Evolutionary conservation across 2,329 filamentous ascomycete genomes (phyloP), one percentile per base, ranked within the genome.

Genomic region (Cladosporium halotolerans): DNA sequence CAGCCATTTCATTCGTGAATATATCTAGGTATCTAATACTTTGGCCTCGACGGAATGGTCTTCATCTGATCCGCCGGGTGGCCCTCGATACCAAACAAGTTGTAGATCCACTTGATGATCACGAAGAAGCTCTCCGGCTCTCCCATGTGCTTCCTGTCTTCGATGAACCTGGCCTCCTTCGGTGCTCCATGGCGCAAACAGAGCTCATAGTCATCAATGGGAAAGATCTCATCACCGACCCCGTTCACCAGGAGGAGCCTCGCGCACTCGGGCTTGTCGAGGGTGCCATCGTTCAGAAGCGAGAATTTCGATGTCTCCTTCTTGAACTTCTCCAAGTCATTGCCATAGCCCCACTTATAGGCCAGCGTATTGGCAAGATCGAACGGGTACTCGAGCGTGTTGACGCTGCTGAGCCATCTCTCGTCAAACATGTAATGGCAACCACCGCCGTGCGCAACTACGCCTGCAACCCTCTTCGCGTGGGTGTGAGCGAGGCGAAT

Each of bases 201-300:
- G 39, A 82, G 64, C 58, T 79, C 78, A 53, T 79, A 78, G 59
- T 83, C 80, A 59, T 83, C 80, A 43, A 83, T 79, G 0, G 80
- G 80, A 65, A 83, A 83, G 45, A 83, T 81, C 68, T 81, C 79
- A 61, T 83, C 80, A 31, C 78, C 73, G 1, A 75, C 77, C 0
- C 80, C 77, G 59, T 83, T 83, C 8, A 83, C 79, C 5, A 83
- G 67, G 36, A 83, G 62, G 50, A 82, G 61, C 31, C 73, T 68
- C 19, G 75, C 67, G 53, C 79, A 81, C 6, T 68, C 63, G 0
- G 70, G 70, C 57, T 69, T 73, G 52, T 80, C 73, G 33, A 83
- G 66, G 19, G 79, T 80, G 4, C 79, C 79, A 50, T 79, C 76
- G 9, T 74, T 71, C 3, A 83, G 63, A 9, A 83, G 66, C 10